phyloP scores from a whole-genome alignment of 371 early-diverging fungal species.

The Rhizomucor pusillus region DNA sequence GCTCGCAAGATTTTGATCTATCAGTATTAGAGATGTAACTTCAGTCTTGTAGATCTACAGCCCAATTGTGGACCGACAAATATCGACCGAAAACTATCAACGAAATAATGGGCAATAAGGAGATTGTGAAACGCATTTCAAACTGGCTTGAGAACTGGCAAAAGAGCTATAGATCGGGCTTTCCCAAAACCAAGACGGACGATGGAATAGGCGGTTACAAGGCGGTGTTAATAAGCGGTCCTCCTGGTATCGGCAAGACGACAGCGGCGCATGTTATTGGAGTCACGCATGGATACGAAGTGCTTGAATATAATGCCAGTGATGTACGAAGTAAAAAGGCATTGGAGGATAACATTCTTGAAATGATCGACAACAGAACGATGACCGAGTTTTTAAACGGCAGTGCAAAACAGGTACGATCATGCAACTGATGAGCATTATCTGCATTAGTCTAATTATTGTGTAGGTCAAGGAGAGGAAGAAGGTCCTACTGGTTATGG shows the following conservation, averaged over 20 bases:
- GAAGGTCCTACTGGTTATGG: conserved; percentile 92
- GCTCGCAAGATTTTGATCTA: background rate
- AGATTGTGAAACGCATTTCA: conserved; percentile 62
- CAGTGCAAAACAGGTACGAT: background rate
- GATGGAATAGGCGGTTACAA: conserved; percentile 33
- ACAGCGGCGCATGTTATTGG: conserved; percentile 93
- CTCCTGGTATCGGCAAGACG: conserved; percentile 99
- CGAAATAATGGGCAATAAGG: conserved; percentile 96
- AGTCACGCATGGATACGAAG: conserved; percentile 74
- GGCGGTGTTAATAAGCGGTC: conserved; percentile 93
- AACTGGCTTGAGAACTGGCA: conserved; percentile 80
- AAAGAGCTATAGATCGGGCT: background rate
- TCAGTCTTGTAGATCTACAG: background rate
- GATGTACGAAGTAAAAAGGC: conserved; percentile 94
- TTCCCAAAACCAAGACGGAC: conserved; percentile 6
- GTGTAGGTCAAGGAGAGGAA: conserved; percentile 19
- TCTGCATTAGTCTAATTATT: conserved; percentile 10
- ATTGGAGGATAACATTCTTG: conserved; percentile 52
- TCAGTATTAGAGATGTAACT: background rate
- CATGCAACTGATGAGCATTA: background rate
- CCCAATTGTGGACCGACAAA: conserved; percentile 94
- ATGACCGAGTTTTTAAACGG: conserved; percentile 62
- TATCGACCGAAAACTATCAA: conserved; percentile 82
- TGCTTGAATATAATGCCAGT: conserved; percentile 98
- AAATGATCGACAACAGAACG: conserved; percentile 65